Conservation (phyloP, 495 filamentous ascomycete genomes). For the Penicillium longicatenatum region DNA sequence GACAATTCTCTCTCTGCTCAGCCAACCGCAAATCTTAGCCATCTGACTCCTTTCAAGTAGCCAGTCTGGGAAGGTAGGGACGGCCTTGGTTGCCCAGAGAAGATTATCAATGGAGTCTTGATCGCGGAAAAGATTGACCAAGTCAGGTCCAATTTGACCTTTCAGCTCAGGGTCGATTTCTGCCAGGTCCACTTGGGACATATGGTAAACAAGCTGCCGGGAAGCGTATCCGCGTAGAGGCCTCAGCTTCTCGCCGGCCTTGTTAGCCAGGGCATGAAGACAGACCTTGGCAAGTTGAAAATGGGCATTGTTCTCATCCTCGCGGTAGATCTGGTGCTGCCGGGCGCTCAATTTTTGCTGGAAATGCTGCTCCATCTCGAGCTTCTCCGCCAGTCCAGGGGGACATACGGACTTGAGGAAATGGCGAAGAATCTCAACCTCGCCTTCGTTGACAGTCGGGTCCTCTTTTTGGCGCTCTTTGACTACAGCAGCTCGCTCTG, state of each 20-base stretch:
- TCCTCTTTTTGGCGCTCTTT: not conserved
- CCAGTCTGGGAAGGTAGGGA: not conserved
- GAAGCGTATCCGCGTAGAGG: slow-evolving; percentile 8
- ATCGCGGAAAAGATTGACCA: slow-evolving; percentile 9
- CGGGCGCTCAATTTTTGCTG: not conserved
- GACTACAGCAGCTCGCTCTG: not conserved
- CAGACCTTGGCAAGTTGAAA: slow-evolving; percentile 8
- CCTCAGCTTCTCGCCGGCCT: not conserved
- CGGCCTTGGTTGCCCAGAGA: slow-evolving; percentile 4
- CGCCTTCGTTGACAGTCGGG: not conserved
- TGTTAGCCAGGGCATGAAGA: slow-evolving; percentile 1
- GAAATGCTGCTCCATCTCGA: slow-evolving; percentile 11
- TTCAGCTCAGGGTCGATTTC: slow-evolving; percentile 6
- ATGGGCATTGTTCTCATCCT: slow-evolving; percentile 13
- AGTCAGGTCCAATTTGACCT: slow-evolving; percentile 5
- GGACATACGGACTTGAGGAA: slow-evolving; percentile 15
- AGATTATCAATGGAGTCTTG: slow-evolving; percentile 11
- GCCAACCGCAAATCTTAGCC: slow-evolving; percentile 1
- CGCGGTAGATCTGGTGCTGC: slow-evolving; percentile 10
- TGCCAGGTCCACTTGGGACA: slow-evolving; percentile 7
- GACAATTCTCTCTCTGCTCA: not conserved
- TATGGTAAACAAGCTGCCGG: slow-evolving; percentile 4
- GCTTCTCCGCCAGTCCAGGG: slow-evolving; percentile 5
- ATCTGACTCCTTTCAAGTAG: not conserved
- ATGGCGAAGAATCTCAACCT: slow-evolving; percentile 11